Conservation (phyloP, 352 stramenopile species). For the Thalassiosira delicatula region DNA sequence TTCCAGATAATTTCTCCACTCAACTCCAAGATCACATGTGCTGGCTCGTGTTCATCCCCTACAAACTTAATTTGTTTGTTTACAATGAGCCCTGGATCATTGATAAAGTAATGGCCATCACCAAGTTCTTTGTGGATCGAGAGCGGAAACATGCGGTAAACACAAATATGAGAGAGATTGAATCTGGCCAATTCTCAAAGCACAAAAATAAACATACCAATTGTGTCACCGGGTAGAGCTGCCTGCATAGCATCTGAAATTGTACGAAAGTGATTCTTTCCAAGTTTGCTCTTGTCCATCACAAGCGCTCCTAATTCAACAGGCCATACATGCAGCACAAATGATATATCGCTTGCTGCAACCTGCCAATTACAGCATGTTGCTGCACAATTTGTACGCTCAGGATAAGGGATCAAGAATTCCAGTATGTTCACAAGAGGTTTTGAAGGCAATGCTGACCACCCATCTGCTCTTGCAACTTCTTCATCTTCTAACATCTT, state of each 20-base stretch:
- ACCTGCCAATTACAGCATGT: constrained; percentile 81
- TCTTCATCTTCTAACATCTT: constrained; percentile 89
- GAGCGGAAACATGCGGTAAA: constrained; percentile 11
- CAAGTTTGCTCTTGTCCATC: constrained; percentile 77
- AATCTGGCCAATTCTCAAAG: too few species aligned
- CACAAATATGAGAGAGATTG: too few species aligned
- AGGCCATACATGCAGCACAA: constrained; percentile 83
- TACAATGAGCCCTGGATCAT: constrained; percentile 75
- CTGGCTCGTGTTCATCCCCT: constrained; percentile 84
- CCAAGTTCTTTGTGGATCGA: constrained; percentile 73
- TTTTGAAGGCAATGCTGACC: constrained; percentile 85
- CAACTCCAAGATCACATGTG: constrained; percentile 86
- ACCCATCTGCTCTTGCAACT: constrained; percentile 82
- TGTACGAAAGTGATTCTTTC: constrained; percentile 80
- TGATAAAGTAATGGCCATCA: constrained; percentile 88
- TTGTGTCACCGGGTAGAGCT: constrained; percentile 85
- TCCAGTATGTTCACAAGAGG: constrained; percentile 87
- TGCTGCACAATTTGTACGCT: constrained; percentile 70
- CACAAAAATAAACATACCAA: constrained; percentile 69
- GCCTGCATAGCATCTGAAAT: constrained; percentile 83
- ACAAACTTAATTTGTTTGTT: constrained; percentile 82
- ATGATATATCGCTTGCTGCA: constrained; percentile 77
- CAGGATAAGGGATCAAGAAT: constrained; percentile 86
- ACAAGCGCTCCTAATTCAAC: constrained; percentile 78
- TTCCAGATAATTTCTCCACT: constrained; percentile 83